Evolutionary conservation across 768 basidiomycete species (phyloP).

Genomic region (Mycena crocata): DNA sequence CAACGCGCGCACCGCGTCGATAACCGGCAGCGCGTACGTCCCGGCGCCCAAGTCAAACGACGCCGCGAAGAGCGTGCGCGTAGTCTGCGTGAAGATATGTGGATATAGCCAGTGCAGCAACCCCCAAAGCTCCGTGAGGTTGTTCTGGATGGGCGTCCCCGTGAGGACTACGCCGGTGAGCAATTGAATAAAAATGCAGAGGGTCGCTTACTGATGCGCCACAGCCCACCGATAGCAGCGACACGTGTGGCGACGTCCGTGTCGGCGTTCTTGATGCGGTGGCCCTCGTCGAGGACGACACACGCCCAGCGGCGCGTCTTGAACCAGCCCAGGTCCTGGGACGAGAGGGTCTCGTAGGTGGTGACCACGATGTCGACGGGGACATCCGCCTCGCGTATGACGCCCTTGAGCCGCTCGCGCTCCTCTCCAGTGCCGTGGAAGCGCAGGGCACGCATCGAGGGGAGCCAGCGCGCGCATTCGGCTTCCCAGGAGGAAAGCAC

Average conservation of each 20-base stretch:
- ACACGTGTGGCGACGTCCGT: slow-evolving; percentile 64
- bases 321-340: slow-evolving; percentile 66
- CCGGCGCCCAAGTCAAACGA: slow-evolving; percentile 68
- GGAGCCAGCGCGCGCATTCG: slow-evolving; percentile 68
- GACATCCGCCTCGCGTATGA: slow-evolving; percentile 48
- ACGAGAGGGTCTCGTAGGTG: slow-evolving; percentile 74
- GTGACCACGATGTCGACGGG: slow-evolving; percentile 72
- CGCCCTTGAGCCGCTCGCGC: slow-evolving; percentile 65
- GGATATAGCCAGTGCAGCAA: slow-evolving; percentile 70
- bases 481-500: slow-evolving; percentile 70
- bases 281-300: slow-evolving; percentile 74
- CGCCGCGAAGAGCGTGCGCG: slow-evolving; percentile 60
- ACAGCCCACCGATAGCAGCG: slow-evolving; percentile 65
- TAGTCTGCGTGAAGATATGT: slow-evolving; percentile 58
- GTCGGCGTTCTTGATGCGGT: slow-evolving; percentile 78
- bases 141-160: slow-evolving; percentile 81
- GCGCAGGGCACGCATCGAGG: slow-evolving; percentile 63
- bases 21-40: slow-evolving; percentile 60
- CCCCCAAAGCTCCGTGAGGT: slow-evolving; percentile 68
- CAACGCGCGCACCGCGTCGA: slow-evolving; percentile 60
- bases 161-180: slow-evolving; percentile 61
- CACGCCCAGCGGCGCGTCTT: slow-evolving; percentile 69
- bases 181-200: not conserved
- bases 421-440: slow-evolving; percentile 70
- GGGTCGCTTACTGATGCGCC: slow-evolving; percentile 60